Conservation (phyloP, 768 basidiomycete species). For the Tephrocybe sp. region DNA sequence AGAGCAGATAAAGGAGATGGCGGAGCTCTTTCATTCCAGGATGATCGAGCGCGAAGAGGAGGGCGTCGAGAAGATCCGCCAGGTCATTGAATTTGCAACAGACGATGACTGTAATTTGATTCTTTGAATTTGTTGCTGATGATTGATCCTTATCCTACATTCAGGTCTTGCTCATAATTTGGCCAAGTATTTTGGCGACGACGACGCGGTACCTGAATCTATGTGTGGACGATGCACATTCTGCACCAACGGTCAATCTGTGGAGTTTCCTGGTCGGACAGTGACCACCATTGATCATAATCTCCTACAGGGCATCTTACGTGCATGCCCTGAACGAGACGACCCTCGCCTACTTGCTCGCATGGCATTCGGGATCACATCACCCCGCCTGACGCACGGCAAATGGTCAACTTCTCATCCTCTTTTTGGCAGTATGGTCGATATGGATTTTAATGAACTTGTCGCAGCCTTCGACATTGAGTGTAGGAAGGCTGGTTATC, state of each 20-base stretch:
- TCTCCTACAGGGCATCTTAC: slow-evolving; percentile 36
- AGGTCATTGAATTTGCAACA: slow-evolving; percentile 15
- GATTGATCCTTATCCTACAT: neutral
- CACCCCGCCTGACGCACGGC: slow-evolving; percentile 37
- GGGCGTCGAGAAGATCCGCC: slow-evolving; percentile 10
- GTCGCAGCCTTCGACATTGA: slow-evolving; percentile 38
- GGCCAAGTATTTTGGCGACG: slow-evolving; percentile 45
- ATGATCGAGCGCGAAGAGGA: slow-evolving; percentile 17
- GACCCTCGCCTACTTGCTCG: slow-evolving; percentile 48
- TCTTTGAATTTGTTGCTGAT: neutral
- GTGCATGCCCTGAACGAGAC: slow-evolving; percentile 44
- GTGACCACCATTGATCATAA: slow-evolving; percentile 23
- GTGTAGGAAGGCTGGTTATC: slow-evolving; percentile 36
- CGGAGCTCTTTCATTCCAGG: slow-evolving; percentile 4
- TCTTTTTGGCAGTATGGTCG: slow-evolving; percentile 44
- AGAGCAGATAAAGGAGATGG: slow-evolving; percentile 11
- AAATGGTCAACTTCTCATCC: slow-evolving; percentile 41
- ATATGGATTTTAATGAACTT: slow-evolving; percentile 35
- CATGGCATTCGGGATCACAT: slow-evolving; percentile 49
- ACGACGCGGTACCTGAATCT: slow-evolving; percentile 35
- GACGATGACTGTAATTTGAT: slow-evolving; percentile 14
- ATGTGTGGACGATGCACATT: slow-evolving; percentile 44
- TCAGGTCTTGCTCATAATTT: slow-evolving; percentile 42
- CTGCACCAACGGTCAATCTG: slow-evolving; percentile 35
- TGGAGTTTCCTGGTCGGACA: slow-evolving; percentile 27